phyloP scores from a whole-genome alignment of 495 filamentous ascomycete species.

The Physcia stellaris region DNA sequence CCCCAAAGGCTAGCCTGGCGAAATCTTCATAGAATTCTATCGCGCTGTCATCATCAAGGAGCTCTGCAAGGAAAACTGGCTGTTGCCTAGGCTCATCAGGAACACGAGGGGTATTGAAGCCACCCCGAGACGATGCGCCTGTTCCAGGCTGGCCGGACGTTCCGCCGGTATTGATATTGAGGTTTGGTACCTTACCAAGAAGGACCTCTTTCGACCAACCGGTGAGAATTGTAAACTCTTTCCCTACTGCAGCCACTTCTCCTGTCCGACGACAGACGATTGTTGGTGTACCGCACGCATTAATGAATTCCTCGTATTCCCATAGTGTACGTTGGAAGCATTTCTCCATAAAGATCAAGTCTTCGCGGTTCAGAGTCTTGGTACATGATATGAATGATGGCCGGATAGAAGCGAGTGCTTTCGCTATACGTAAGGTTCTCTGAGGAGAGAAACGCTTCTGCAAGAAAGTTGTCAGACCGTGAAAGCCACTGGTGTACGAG shows the following conservation, averaged over 20 bases:
- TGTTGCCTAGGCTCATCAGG: conserved; percentile 34
- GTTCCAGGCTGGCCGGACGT: conserved; percentile 12
- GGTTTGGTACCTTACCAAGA: conserved; percentile 73
- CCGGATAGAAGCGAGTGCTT: conserved; percentile 75
- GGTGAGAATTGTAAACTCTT: conserved; percentile 86
- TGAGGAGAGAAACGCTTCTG: conserved; percentile 57
- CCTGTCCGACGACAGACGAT: conserved; percentile 86
- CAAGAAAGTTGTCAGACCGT: conserved; percentile 71
- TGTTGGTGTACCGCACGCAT: conserved; percentile 73
- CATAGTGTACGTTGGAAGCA: conserved; percentile 85
- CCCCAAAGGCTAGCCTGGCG: conserved; percentile 75
- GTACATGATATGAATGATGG: conserved; percentile 86
- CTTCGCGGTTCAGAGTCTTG: conserved; percentile 65
- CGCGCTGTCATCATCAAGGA: conserved; percentile 86
- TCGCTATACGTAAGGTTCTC: conserved; percentile 65
- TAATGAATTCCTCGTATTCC: conserved; percentile 86
- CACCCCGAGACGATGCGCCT: conserved; percentile 27
- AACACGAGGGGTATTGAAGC: conserved; percentile 34
- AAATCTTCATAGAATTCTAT: conserved; percentile 96
- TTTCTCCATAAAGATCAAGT: conserved; percentile 95
- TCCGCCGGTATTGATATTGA: conserved; percentile 67
- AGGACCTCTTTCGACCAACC: conserved; percentile 90
- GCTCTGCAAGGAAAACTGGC: conserved; percentile 78
- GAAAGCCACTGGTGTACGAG: conserved; percentile 77
- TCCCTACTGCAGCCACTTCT: conserved; percentile 81